Conservation (phyloP, 208 protist genomes). For the Angomonas desouzai region DNA sequence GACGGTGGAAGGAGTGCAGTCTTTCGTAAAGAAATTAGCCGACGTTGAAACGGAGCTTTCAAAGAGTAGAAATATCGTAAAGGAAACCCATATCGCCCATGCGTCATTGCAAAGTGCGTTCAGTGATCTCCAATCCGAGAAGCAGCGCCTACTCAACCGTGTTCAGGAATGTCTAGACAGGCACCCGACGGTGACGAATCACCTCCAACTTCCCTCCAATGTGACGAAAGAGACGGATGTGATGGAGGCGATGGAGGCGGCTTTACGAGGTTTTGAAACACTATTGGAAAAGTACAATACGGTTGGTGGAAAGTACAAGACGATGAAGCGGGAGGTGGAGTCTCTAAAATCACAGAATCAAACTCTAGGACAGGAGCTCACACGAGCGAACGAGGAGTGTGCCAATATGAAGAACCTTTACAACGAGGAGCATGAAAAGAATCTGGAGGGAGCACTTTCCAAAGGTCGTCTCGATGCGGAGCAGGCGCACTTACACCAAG, state of each 20-base stretch:
- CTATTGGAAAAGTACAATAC: background rate
- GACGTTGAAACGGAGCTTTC: background rate
- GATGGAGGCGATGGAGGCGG: background rate
- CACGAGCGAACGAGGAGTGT: background rate
- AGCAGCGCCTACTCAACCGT: background rate
- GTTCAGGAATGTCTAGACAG: background rate
- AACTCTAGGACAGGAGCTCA: background rate
- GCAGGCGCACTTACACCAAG: conserved; percentile 3
- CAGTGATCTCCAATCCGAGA: background rate
- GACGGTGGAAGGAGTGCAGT: background rate
- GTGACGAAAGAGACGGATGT: background rate
- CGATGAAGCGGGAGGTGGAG: background rate
- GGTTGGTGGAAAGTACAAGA: background rate
- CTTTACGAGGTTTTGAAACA: background rate
- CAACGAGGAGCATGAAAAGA: background rate
- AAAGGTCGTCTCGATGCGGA: conserved; percentile 6
- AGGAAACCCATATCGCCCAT: background rate
- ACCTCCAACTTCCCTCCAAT: background rate
- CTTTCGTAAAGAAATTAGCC: background rate
- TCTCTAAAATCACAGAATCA: background rate
- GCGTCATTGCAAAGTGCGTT: background rate
- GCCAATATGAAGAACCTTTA: background rate
- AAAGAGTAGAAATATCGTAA: background rate
- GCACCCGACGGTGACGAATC: background rate
- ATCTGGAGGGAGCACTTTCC: background rate